These are phyloP conservation scores for Fusarium liriodendri DNA, from an alignment of 2,329 filamentous ascomycete species.

Conservation along the genomic window DNA sequence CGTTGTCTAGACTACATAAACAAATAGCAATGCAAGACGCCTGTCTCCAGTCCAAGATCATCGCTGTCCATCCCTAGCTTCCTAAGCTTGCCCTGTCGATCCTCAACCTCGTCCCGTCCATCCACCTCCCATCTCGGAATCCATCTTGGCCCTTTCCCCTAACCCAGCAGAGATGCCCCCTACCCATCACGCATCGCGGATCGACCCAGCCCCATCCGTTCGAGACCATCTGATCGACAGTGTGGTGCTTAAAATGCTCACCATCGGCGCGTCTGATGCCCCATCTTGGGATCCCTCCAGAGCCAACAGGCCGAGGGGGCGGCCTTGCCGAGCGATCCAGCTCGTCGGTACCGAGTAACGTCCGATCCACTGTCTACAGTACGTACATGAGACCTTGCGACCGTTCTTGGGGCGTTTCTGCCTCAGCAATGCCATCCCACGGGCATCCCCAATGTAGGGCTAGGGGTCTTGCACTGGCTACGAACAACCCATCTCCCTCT, in stretches of 20 bases:
- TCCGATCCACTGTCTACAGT: background rate
- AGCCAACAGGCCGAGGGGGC: constrained; percentile 16
- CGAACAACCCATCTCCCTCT: background rate
- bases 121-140: constrained; percentile 26
- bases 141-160: constrained; percentile 13
- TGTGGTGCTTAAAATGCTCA: constrained; percentile 11
- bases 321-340: constrained; percentile 24
- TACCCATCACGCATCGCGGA: constrained; percentile 7
- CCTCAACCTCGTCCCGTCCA: constrained; percentile 12
- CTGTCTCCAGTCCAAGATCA: background rate
- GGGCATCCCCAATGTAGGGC: constrained; percentile 5
- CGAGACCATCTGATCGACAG: constrained; percentile 37
- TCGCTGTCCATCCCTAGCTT: constrained; percentile 6
- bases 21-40: background rate
- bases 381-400: background rate
- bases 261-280: background rate
- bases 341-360: constrained; percentile 23
- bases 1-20: background rate
- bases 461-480: background rate
- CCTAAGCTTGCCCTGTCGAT: constrained; percentile 33
- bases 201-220: constrained; percentile 21
- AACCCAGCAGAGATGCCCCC: constrained; percentile 19
- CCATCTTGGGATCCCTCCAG: constrained; percentile 12
- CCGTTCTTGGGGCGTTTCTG: background rate
- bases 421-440: background rate